These are phyloP conservation scores for Leucoagaricus sp. DNA, from an alignment of 1,284 basidiomycete genomes.

Conservation along the genomic window DNA sequence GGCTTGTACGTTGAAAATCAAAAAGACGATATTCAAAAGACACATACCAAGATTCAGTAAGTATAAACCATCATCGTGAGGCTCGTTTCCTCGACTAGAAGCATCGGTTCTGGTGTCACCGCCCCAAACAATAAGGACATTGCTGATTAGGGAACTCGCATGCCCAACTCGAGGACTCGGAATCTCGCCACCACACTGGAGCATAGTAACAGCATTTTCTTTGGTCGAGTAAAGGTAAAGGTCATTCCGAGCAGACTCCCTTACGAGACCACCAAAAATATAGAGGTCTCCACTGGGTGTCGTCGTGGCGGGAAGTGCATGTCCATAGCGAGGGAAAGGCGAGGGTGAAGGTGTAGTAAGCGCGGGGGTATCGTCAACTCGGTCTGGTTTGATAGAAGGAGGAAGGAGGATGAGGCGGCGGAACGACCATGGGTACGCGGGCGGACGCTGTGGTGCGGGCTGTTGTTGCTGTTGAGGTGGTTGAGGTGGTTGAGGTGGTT, in stretches of 20 bases:
- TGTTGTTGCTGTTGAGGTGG: constrained; percentile 24
- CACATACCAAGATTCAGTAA: constrained; percentile 89
- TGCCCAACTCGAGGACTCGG: constrained; percentile 94
- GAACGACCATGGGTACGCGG: constrained; percentile 79
- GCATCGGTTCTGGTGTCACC: constrained; percentile 88
- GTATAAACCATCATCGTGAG: constrained; percentile 93
- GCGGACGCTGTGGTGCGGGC: constrained; percentile 33
- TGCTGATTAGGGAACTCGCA: constrained; percentile 93
- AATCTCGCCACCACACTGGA: constrained; percentile 89
- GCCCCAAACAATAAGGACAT: constrained; percentile 97
- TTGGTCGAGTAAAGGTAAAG: constrained; percentile 88
- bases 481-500: constrained; percentile 24
- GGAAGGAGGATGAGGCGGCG: constrained; percentile 68
- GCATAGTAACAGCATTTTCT: constrained; percentile 74
- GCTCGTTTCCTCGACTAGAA: constrained; percentile 61
- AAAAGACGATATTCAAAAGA: constrained; percentile 2
- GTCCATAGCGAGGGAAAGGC: constrained; percentile 97
- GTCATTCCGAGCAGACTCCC: constrained; percentile 91
- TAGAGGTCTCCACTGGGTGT: constrained; percentile 88
- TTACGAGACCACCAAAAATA: constrained; percentile 95
- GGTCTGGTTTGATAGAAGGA: constrained; percentile 62
- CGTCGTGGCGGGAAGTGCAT: constrained; percentile 88
- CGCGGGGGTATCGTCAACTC: constrained; percentile 40
- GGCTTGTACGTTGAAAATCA: not conserved
- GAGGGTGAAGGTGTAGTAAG: constrained; percentile 69